Conservation (phyloP, 352 stramenopile genomes). For the Phytophthora sp. region DNA sequence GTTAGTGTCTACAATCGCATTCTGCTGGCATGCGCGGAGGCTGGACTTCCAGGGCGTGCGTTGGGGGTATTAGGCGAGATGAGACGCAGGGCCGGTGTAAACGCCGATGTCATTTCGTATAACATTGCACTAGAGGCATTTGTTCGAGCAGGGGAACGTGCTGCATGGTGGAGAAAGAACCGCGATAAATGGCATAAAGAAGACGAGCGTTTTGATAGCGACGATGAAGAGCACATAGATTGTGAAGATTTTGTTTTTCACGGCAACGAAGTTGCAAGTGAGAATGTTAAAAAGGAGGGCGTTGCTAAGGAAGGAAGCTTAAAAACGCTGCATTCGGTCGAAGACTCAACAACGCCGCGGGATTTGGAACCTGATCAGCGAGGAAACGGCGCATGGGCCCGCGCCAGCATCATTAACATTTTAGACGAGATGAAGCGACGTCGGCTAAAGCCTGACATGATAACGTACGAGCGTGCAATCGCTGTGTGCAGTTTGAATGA, state of each 20-base stretch:
- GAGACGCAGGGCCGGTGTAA: constrained; percentile 23
- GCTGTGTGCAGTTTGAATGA: constrained; percentile 47
- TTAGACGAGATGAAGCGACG: constrained; percentile 44
- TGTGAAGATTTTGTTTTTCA: constrained; percentile 6
- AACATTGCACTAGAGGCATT: constrained; percentile 67
- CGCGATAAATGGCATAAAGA: constrained; percentile 20
- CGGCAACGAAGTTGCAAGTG: not conserved
- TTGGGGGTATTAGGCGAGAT: constrained; percentile 55
- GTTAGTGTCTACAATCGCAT: constrained; percentile 62
- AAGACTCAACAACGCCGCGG: not conserved
- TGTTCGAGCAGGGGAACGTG: constrained; percentile 27
- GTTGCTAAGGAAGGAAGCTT: not conserved
- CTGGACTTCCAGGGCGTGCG: constrained; percentile 39
- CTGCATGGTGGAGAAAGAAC: constrained; percentile 31
- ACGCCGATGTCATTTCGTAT: constrained; percentile 55
- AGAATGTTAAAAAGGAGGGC: constrained; percentile 1
- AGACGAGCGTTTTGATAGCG: constrained; percentile 14
- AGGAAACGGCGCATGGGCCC: constrained; percentile 28
- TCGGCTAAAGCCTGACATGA: constrained; percentile 39
- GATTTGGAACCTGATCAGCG: constrained; percentile 18
- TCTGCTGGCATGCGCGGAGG: constrained; percentile 58
- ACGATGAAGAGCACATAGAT: constrained; percentile 21
- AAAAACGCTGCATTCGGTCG: too few species aligned
- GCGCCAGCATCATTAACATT: constrained; percentile 29
- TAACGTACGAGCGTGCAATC: constrained; percentile 40